phyloP scores from a whole-genome alignment of 768 basidiomycete species.

The Chiua virens region DNA sequence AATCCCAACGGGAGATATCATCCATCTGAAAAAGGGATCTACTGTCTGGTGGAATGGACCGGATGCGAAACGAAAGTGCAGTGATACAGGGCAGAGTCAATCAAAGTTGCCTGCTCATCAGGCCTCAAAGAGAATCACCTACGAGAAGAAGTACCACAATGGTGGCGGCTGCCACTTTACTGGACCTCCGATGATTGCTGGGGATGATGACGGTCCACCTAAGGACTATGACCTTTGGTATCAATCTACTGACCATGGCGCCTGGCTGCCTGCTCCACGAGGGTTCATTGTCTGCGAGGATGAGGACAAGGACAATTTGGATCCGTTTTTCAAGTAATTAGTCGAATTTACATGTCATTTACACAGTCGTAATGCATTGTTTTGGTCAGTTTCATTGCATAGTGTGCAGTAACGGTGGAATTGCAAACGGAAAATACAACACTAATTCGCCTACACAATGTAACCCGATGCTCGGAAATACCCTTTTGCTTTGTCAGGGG shows the following conservation, averaged over 20 bases:
- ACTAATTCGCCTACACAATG: too few species aligned
- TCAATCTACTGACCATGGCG: background rate
- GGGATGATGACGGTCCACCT: background rate
- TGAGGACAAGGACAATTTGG: background rate
- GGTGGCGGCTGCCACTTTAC: background rate
- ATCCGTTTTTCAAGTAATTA: too few species aligned
- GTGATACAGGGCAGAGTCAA: background rate
- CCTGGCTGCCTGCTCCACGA: conserved; percentile 1
- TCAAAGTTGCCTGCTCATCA: background rate
- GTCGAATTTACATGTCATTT: too few species aligned
- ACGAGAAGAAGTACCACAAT: conserved; percentile 1
- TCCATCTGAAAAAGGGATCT: background rate
- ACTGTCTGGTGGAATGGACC: too few species aligned
- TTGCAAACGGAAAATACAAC: too few species aligned
- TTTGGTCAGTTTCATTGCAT: too few species aligned
- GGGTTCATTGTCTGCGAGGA: background rate
- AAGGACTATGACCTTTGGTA: conserved; percentile 2
- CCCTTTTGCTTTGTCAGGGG: background rate
- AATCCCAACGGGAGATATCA: background rate
- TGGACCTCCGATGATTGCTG: background rate
- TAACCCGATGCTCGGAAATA: conserved; percentile 6
- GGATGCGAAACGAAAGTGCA: background rate
- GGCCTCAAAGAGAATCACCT: background rate
- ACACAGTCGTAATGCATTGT: too few species aligned
- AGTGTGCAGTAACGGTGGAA: too few species aligned